These are phyloP conservation scores for Rhodotorula paludigena DNA, from an alignment of 768 basidiomycete genomes.

Conservation along the genomic window DNA sequence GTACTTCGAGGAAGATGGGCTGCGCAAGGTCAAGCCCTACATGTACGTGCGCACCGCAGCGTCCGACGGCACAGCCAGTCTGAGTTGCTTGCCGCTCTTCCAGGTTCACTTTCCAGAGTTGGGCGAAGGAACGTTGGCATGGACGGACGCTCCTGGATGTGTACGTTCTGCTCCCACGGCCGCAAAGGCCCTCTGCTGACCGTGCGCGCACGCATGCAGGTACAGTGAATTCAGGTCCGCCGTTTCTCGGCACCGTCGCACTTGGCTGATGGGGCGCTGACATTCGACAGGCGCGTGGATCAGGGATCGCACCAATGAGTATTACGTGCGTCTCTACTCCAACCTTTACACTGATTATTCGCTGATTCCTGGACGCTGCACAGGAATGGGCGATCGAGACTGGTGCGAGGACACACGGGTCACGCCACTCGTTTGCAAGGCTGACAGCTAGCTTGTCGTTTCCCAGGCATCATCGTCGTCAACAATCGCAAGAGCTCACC, in stretches of 20 bases:
- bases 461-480: conserved; percentile 92
- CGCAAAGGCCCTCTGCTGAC: not conserved
- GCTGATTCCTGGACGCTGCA: not conserved
- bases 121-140: conserved; percentile 38
- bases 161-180: conserved; percentile 6
- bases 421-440: not conserved
- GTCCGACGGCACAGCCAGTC: not conserved
- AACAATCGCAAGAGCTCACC: conserved; percentile 82
- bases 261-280: not conserved
- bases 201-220: not conserved
- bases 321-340: conserved; percentile 25
- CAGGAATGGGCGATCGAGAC: conserved; percentile 39
- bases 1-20: conserved; percentile 33
- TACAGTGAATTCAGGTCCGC: conserved; percentile 41
- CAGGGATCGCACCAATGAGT: conserved; percentile 33
- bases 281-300: conserved; percentile 22
- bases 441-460: too few species aligned
- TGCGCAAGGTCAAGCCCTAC: conserved; percentile 38
- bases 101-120: conserved; percentile 28
- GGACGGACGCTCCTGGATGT: conserved; percentile 33
- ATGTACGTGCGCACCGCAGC: conserved; percentile 5
- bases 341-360: not conserved
- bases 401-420: conserved; percentile 19
- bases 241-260: not conserved
- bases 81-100: too few species aligned